Evolutionary conservation across 441 rosid species (phyloP).

Genomic region (Kokia cookei): DNA sequence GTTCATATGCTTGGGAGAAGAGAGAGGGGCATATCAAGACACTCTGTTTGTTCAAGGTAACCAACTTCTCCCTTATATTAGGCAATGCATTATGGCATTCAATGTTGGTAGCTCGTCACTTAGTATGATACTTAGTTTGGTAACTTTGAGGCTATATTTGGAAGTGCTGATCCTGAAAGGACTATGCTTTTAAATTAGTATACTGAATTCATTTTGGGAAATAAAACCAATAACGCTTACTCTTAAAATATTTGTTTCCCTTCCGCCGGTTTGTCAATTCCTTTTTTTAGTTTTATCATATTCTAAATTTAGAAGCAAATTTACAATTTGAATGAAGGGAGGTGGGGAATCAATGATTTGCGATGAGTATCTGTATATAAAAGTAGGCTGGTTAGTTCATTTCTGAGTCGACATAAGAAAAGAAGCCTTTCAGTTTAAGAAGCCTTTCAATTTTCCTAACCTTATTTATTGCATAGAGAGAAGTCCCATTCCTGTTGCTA

Average conservation of each 20-base stretch:
- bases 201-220: not conserved
- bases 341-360: not conserved
- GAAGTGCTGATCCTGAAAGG: not conserved
- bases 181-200: not conserved
- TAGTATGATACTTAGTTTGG: not conserved
- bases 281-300: not conserved
- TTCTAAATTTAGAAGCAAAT: not conserved
- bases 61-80: not conserved
- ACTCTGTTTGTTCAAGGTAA: constrained; percentile 48
- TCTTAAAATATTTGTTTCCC: not conserved
- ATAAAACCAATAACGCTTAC: not conserved
- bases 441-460: not conserved
- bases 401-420: not conserved
- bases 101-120: not conserved
- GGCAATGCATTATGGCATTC: not conserved
- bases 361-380: not conserved
- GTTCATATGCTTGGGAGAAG: constrained; percentile 43
- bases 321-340: not conserved
- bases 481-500: not conserved
- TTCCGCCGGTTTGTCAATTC: not conserved
- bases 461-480: not conserved
- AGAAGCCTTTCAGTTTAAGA: not conserved
- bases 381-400: not conserved
- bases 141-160: not conserved
- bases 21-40: constrained; percentile 42